Evolutionary conservation across 73 alveolate species (phyloP).

Genomic region (Tetrahymena elliotti): DNA sequence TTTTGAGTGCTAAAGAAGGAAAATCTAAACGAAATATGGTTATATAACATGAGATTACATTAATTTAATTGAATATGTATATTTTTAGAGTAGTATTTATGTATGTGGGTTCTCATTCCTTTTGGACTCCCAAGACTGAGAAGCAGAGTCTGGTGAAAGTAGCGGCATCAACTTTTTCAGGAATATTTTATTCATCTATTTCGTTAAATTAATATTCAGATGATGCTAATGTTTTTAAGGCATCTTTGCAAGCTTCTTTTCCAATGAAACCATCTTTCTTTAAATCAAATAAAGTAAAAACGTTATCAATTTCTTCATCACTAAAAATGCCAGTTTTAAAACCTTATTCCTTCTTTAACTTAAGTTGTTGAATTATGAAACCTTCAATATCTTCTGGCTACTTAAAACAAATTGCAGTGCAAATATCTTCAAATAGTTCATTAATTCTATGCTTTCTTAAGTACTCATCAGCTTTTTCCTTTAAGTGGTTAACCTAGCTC

Average conservation of each 20-base stretch:
- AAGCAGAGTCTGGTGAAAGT: background rate
- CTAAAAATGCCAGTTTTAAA: conserved; percentile 54
- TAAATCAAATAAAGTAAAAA: conserved; percentile 53
- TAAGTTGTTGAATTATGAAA: conserved; percentile 44
- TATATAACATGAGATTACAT: background rate
- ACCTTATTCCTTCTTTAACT: conserved; percentile 42
- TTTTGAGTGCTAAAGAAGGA: background rate
- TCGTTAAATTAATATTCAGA: conserved; percentile 35
- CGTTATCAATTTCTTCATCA: conserved; percentile 50
- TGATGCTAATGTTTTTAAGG: conserved; percentile 50
- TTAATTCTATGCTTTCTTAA: conserved; percentile 47
- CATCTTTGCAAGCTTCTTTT: conserved; percentile 40
- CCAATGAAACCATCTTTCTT: conserved; percentile 51
- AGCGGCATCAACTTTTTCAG: conserved; percentile 30
- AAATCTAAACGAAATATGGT: background rate
- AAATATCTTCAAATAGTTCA: conserved; percentile 48
- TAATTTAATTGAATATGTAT: background rate
- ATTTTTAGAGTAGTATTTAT: background rate
- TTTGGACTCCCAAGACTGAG: background rate
- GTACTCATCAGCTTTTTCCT: conserved; percentile 50
- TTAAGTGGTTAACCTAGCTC: conserved; percentile 13
- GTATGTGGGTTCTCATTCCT: background rate
- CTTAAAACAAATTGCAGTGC: conserved; percentile 48
- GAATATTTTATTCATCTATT: conserved; percentile 34
- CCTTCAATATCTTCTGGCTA: conserved; percentile 43